Base-by-base conservation (phyloP, 2,329 filamentous ascomycete species). In the Cytospora piceicola region DNA sequence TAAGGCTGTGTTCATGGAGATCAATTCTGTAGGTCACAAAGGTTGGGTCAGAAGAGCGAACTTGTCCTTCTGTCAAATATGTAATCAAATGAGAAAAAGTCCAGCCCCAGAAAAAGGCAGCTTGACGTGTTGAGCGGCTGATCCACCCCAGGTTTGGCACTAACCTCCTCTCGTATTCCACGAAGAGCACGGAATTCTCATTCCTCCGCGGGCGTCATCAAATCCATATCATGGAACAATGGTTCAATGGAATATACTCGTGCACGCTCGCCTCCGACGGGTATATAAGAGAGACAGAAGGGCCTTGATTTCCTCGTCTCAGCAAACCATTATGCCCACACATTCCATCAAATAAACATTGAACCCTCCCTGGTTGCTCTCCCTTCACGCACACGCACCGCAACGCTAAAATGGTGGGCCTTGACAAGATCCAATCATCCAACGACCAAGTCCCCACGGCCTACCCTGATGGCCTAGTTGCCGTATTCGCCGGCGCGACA, bases 401-500 rank as follows among this genome's bases (percentile, higher is more conserved):
- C 20, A 42, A 17, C 7, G 4, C 30, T 27, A 56, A 27, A 7
- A 64, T 64, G 63, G 63, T 64, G 8, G 32, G 17, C 15, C 51
- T 64, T 11, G 63, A 64, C 34, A 55, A 51, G 9, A 51, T 81
- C 36, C 75, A 72, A n/a, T 69, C 71, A 14, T 80, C 79, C 9
- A 81, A 81, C 68, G 70, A 69, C 9, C 69, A 70, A n/a, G 75
- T 79, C 69, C 72, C 70, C 46, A 66, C 65, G 24, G 55, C 67
- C 61, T 62, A 74, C 46, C 68, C 70, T 29, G 20, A 69, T 6
- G 74, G 73, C 6, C 69, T 81, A 4, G 78, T 82, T 4, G 81
- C 79, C 54, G 78, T 85, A 30, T 85, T 86, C 63, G 79, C 84
- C 4, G 83, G 84, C 39, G 84, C 80, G 32, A 87, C 84, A 4